Evolutionary conservation across 2,329 filamentous ascomycete species (phyloP), one percentile per base, ranked within the genome.

Genomic region (Cryphonectria japonica): DNA sequence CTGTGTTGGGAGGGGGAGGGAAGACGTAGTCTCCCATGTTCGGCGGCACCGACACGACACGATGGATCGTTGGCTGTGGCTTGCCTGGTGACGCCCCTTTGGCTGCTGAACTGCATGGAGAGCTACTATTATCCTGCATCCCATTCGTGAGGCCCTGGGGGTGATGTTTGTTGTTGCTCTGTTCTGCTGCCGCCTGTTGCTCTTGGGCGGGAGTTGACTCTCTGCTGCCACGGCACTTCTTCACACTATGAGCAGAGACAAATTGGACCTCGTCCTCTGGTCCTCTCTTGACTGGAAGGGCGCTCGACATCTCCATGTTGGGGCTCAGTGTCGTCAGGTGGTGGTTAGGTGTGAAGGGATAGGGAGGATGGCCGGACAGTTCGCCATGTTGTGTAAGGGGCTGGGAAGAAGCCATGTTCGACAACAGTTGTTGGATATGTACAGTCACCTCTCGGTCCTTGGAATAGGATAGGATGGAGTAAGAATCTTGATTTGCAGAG

Each of bases 191-290:
- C 26, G 11, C 32, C 37, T 46, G 61, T 43, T 65, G 46, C 9
- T 41, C 43, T 7, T 69, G 62, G 8, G 66, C 29, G 3, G 64
- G 39, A 34, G 59, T 19, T 29, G 64, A 22, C 1, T 73, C 71
- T 39, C 50, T 63, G 67, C 71, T 71, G 57, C 43, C 59, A 32
- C 72, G 69, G 26, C 52, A 59, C 54, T 73, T 74, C 69, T 74
- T 74, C 34, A 74, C 72, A 0, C 71, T 67, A 41, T 74, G 72
- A 29, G 71, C 69, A 37, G 73, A 74, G 57, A 74, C 70, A 34
- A 74, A 74, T 34, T 74, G 73, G 32, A 74, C 72, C 37, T 74
- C 73, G 1, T 73, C 72, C 54, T 74, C 73, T 8, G 68, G 70
- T 19, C 65, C 66, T 64, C 73, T 72, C 69, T 74, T 74, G 43